Conservation (phyloP, 73 alveolate species). For the Diophrys sp. region DNA sequence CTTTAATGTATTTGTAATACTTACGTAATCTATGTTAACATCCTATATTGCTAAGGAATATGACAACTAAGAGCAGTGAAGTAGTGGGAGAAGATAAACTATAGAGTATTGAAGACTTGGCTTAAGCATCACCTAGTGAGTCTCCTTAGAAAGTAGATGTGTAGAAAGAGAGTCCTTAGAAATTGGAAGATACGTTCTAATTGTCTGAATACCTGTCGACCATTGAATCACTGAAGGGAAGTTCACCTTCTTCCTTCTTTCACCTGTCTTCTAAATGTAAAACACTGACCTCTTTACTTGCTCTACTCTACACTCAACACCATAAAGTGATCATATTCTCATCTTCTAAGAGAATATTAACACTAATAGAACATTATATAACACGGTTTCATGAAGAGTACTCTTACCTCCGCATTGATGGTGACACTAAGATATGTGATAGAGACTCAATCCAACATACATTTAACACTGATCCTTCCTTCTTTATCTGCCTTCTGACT, state of each 20-base stretch:
- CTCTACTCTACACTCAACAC: slow-evolving; percentile 56
- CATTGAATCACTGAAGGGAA: slow-evolving; percentile 4
- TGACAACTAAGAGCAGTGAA: slow-evolving; percentile 3
- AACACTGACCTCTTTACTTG: slow-evolving; percentile 49
- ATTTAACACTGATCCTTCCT: slow-evolving; percentile 53
- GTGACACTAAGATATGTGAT: slow-evolving; percentile 61
- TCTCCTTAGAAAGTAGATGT: too few species aligned
- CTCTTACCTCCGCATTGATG: slow-evolving; percentile 74
- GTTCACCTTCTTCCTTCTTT: background rate
- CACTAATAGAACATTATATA: slow-evolving; percentile 45
- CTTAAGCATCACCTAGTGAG: too few species aligned
- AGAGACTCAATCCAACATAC: slow-evolving; percentile 59
- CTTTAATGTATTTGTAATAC: background rate
- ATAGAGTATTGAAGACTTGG: too few species aligned
- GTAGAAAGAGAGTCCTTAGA: slow-evolving; percentile 20
- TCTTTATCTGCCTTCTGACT: slow-evolving; percentile 49
- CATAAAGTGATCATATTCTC: slow-evolving; percentile 69
- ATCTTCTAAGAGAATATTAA: slow-evolving; percentile 70
- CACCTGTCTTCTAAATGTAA: slow-evolving; percentile 17
- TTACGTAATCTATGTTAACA: slow-evolving; percentile 53
- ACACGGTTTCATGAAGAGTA: slow-evolving; percentile 1
- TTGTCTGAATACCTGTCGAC: slow-evolving; percentile 18
- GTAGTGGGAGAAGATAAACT: too few species aligned
- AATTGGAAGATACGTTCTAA: slow-evolving; percentile 2
- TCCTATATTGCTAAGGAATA: slow-evolving; percentile 27